Evolutionary conservation across 768 basidiomycete species (phyloP).

Genomic region (Russula griseocarnosa): DNA sequence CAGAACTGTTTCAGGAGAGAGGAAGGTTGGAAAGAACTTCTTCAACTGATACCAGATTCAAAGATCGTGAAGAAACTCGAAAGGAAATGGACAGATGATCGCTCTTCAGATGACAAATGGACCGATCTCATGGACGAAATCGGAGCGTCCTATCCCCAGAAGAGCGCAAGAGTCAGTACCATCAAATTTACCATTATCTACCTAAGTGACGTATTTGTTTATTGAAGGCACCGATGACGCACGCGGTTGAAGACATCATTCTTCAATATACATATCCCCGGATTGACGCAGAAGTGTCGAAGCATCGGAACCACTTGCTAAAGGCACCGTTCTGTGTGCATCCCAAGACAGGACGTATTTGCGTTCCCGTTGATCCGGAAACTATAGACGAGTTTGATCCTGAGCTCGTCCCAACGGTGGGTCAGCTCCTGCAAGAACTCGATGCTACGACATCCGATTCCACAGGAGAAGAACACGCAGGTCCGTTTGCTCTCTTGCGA

Average conservation of each 20-base stretch:
- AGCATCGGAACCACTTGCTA: conserved; percentile 94
- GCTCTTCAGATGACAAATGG: conserved; percentile 73
- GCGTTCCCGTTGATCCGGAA: conserved; percentile 83
- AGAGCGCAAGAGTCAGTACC: conserved; percentile 35
- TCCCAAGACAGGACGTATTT: conserved; percentile 92
- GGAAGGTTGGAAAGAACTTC: conserved; percentile 68
- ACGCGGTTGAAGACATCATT: conserved; percentile 79
- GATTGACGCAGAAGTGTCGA: conserved; percentile 94
- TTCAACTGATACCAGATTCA: conserved; percentile 70
- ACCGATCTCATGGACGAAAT: conserved; percentile 49
- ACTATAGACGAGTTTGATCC: conserved; percentile 81
- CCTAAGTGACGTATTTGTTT: conserved; percentile 7
- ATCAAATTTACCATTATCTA: background rate
- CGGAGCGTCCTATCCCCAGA: conserved; percentile 32
- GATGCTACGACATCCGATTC: conserved; percentile 39
- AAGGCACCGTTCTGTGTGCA: conserved; percentile 98
- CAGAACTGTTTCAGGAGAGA: conserved; percentile 77
- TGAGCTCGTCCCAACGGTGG: conserved; percentile 78
- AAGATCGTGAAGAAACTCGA: conserved; percentile 47
- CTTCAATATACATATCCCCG: conserved; percentile 95
- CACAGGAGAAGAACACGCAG: conserved; percentile 22
- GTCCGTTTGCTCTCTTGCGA: conserved; percentile 8
- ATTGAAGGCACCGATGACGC: conserved; percentile 36
- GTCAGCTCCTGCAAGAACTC: conserved; percentile 76
- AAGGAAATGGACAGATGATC: conserved; percentile 54